Evolutionary conservation across 768 basidiomycete genomes (phyloP), one percentile per base, ranked within the genome.

Genomic region (Tricholoma matsutake): DNA sequence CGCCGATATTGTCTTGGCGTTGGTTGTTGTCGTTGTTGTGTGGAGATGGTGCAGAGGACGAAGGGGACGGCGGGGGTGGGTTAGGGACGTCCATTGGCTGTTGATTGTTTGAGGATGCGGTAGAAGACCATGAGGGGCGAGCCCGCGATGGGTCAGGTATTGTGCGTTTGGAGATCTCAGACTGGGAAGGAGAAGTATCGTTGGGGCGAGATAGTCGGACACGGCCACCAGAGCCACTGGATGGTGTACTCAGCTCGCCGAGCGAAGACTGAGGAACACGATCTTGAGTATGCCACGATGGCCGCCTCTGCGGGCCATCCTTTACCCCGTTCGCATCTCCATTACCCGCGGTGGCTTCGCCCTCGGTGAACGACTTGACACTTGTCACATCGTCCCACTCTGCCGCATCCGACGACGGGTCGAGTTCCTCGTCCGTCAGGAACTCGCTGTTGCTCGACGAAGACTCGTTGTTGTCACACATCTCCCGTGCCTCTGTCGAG

Each of bases 351-450:
- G 11, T 8, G 64, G 53, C 3, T 69, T 61, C 7, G 78, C 72
- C 8, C 68, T 88, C 87, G 0, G 83, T 84, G 63, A 80, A 87
- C 0, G 88, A 90, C 51, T 78, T 77, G 35, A 88, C 84, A 13
- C 89, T 89, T n/a, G 79, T 81, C 47, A 86, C 80, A 67, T 90
- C 89, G 64, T 91, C 89, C 16, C 83, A 84, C 66, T 85, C 86
- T 18, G 83, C 80, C 49, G 79, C 73, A 56, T 86, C 87, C 5
- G 84, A 86, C 5, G 84, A 86, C 8, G 78, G 81, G 60, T 88
- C 88, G 11, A 78, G 81, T 58, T 88, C 89, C 22, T 87, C 88
- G 67, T 92, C 90, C 7, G 87, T 87, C 63, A 83, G 72, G 39
- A 82, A 76, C 58, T 89, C 88, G 68, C 86, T 86, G 59, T 83